phyloP scores from a whole-genome alignment of 192 early-diverging fungal species.

The Coemansia sp. region DNA sequence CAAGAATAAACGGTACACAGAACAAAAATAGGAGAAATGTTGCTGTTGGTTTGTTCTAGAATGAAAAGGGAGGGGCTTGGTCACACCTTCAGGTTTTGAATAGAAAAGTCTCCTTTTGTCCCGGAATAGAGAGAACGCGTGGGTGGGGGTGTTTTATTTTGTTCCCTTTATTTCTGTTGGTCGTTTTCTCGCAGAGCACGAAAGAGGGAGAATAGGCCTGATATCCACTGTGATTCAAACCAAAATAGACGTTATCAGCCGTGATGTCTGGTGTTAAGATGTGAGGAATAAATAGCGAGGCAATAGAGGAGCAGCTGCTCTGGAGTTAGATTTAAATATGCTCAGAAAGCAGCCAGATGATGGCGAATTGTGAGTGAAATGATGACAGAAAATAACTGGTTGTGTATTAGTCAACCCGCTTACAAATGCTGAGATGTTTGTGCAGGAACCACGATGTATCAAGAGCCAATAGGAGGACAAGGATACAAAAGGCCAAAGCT shows the following conservation, averaged over 20 bases:
- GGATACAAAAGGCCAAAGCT: background rate
- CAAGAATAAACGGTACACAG: background rate
- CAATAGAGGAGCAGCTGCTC: too few species aligned
- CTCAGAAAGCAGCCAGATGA: background rate
- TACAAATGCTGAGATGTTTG: background rate
- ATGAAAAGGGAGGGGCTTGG: conserved; percentile 7
- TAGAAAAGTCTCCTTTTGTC: conserved; percentile 7
- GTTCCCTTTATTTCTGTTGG: background rate
- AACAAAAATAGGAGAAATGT: conserved; percentile 1
- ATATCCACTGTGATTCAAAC: conserved; percentile 4
- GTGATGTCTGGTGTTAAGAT: background rate
- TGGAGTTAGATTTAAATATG: background rate
- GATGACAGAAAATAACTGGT: background rate
- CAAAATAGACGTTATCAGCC: background rate
- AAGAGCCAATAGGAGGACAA: conserved; percentile 1
- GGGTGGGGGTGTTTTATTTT: background rate
- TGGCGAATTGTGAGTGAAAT: background rate
- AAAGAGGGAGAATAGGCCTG: background rate
- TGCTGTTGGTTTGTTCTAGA: background rate
- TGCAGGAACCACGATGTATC: background rate
- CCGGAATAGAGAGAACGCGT: background rate
- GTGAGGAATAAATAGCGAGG: too few species aligned
- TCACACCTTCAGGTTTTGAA: conserved; percentile 1
- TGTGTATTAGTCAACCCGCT: conserved; percentile 9
- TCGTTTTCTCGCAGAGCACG: background rate